Evolutionary conservation across 768 basidiomycete genomes (phyloP), one percentile per base, ranked within the genome.

Genomic region (Asterophora lycoperdoides): DNA sequence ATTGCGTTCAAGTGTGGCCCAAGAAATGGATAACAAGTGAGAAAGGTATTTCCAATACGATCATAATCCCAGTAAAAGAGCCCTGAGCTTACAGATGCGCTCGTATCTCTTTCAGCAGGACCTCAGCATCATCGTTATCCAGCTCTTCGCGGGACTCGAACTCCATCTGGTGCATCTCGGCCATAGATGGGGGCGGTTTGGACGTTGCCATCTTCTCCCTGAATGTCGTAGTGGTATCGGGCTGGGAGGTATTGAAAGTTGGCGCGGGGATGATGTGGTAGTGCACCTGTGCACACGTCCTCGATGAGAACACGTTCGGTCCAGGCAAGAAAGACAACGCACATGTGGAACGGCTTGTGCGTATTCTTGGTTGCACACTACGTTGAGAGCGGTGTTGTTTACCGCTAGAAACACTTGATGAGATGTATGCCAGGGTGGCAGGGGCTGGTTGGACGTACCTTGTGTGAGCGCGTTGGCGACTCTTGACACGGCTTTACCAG

Each of bases 301-400:
- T 9, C 43, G 8, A 23, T 29, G 38, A 36, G 48, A 18, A 20
- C 47, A 19, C 5, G 29, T 36, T 15, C 26, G 37, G 5, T 17
- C 33, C 43, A 36, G 33, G 41, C 29, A 11, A 43, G 45, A 40
- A 29, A 44, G 38, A 34, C 18, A 20, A 41, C 8, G 5, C 53
- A 86, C 86, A 68, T 89, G 86, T n/a, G 80, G 81, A 6, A 89
- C 84, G 4, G 83, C 83, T 60, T 89, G 86, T 0, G 86, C 86
- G 56, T 89, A 89, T 63, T 87, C 86, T 59, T 89, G 86, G 60
- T 88, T 88, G 57, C 85, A 86, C 4, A 88, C 86, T 5, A 89
- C 78, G 59, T 88, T 89, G 40, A 89, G 68, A 6, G 72, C 84
- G 13, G 83, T 83, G 55, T 86, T 83, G 9, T 77, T 70, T 19